phyloP scores from a whole-genome alignment of 2,329 filamentous ascomycete genomes.

The Apiospora malaysiana region DNA sequence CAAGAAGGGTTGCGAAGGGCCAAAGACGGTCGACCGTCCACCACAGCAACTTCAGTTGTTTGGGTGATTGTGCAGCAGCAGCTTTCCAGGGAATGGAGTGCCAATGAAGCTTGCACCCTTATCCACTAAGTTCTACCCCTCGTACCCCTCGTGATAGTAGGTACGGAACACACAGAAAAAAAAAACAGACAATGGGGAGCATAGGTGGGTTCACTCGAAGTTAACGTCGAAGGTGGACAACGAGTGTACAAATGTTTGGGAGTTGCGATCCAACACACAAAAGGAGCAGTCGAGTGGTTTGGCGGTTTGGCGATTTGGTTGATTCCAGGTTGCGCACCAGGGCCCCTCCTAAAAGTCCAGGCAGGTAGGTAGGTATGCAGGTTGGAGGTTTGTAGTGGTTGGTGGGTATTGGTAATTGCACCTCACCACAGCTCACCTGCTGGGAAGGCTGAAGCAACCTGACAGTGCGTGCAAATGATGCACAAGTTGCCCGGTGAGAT shows the following conservation, averaged over 20 bases:
- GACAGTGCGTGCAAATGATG: background rate
- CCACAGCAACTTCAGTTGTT: background rate
- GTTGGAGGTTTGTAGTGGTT: background rate
- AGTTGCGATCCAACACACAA: background rate
- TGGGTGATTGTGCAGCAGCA: conserved; percentile 7
- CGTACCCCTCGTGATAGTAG: conserved; percentile 15
- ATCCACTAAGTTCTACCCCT: conserved; percentile 15
- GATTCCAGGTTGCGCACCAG: conserved; percentile 1
- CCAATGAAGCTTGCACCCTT: conserved; percentile 9
- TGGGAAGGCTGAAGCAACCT: conserved; percentile 4
- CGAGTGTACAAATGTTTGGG: background rate
- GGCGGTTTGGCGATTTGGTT: conserved; percentile 1
- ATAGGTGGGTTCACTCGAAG: background rate
- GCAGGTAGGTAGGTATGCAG: background rate
- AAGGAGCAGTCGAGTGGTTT: conserved; percentile 8
- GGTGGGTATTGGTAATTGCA: conserved; percentile 1
- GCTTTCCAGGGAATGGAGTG: background rate
- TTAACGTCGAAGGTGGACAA: background rate
- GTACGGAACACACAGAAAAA: conserved; percentile 8
- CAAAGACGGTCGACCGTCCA: background rate
- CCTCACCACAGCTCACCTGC: conserved; percentile 3
- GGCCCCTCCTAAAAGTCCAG: conserved; percentile 11
- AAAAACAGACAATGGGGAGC: conserved; percentile 2
- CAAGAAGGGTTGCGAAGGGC: background rate
- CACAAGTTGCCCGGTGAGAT: background rate